phyloP scores from a whole-genome alignment of 192 early-diverging fungal species.

The Coemansia brasiliensis region DNA sequence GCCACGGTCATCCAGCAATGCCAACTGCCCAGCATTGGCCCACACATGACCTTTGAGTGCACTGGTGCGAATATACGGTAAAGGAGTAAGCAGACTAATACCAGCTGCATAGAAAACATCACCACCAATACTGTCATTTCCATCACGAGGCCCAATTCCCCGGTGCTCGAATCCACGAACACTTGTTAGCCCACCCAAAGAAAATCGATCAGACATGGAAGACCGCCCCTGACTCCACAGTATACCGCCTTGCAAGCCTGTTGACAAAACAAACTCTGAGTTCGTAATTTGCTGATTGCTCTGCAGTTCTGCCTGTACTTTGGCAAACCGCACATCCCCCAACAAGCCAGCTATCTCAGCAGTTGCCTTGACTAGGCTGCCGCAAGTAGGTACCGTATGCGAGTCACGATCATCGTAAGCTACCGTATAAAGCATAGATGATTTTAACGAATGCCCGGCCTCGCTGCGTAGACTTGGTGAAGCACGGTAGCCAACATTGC shows the following conservation, averaged over 20 bases:
- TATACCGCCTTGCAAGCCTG: conserved; percentile 60
- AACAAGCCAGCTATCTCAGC: conserved; percentile 76
- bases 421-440: conserved; percentile 67
- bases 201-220: conserved; percentile 83
- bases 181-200: conserved; percentile 82
- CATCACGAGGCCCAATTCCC: conserved; percentile 86
- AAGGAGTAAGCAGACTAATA: conserved; percentile 74
- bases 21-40: conserved; percentile 81
- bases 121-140: conserved; percentile 83
- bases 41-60: conserved; percentile 83
- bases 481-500: conserved; percentile 49
- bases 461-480: conserved; percentile 67
- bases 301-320: conserved; percentile 72
- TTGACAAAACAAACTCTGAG: conserved; percentile 55
- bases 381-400: conserved; percentile 70
- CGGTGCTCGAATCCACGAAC: conserved; percentile 85
- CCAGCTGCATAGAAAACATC: conserved; percentile 80
- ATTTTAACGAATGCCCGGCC: conserved; percentile 85
- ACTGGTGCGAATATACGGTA: conserved; percentile 65
- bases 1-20: conserved; percentile 48
- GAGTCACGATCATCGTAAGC: conserved; percentile 77
- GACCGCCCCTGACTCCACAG: conserved; percentile 59
- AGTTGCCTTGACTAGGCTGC: conserved; percentile 52
- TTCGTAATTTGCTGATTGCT: conserved; percentile 53
- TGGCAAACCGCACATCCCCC: conserved; percentile 76